Conservation (phyloP, 2,329 filamentous ascomycete species). For the Fusarium poae region DNA sequence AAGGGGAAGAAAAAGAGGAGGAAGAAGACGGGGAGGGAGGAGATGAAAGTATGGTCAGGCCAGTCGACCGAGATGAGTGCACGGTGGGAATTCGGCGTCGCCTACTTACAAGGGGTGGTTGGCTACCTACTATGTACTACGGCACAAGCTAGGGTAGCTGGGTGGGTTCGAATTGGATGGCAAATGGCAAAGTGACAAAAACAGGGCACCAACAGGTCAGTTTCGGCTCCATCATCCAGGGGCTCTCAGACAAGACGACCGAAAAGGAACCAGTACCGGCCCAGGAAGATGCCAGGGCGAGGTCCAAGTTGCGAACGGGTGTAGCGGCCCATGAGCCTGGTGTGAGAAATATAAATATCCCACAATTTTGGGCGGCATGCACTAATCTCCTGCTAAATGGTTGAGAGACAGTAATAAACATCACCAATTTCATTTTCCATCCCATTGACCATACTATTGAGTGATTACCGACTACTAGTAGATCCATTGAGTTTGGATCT, state of each 20-base stretch:
- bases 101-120: slow-evolving; percentile 34
- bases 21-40: slow-evolving; percentile 44
- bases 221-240: slow-evolving; percentile 35
- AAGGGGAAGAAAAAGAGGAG: slow-evolving; percentile 44
- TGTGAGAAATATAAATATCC: slow-evolving; percentile 36
- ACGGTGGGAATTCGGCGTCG: slow-evolving; percentile 45
- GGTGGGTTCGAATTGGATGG: slow-evolving; percentile 35
- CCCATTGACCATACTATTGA: slow-evolving; percentile 12
- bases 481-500: slow-evolving; percentile 24
- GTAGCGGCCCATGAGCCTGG: slow-evolving; percentile 20
- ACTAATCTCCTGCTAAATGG: slow-evolving; percentile 39
- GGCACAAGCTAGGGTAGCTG: slow-evolving; percentile 5
- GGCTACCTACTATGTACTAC: background rate
- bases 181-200: slow-evolving; percentile 25
- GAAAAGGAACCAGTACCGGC: slow-evolving; percentile 36
- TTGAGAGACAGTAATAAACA: slow-evolving; percentile 31
- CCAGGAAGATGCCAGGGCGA: slow-evolving; percentile 29
- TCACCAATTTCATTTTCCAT: slow-evolving; percentile 5
- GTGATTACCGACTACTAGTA: slow-evolving; percentile 8
- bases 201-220: slow-evolving; percentile 42
- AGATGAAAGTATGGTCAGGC: slow-evolving; percentile 48
- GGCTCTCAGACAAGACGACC: slow-evolving; percentile 38
- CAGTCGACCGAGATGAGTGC: slow-evolving; percentile 48
- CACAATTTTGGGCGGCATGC: slow-evolving; percentile 29
- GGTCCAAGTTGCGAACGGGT: slow-evolving; percentile 32